These are phyloP conservation scores for Coemansia sp. DNA, from an alignment of 192 early-diverging fungal species.

Conservation along the genomic window DNA sequence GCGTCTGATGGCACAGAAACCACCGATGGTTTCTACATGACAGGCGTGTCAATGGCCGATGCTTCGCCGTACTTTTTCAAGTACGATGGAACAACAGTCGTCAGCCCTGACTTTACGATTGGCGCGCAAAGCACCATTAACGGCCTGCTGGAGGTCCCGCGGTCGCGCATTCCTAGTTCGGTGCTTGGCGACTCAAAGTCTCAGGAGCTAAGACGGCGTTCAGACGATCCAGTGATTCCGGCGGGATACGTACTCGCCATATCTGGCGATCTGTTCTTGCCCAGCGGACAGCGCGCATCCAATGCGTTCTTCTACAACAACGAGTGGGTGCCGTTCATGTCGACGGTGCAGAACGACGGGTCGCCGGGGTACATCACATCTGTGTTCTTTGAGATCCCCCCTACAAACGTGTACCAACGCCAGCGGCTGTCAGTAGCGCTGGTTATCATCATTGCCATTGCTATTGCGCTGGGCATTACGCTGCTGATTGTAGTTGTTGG, in stretches of 20 bases:
- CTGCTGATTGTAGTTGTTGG: slow-evolving; percentile 63
- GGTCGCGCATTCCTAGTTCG: slow-evolving; percentile 39
- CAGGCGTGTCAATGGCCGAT: slow-evolving; percentile 18
- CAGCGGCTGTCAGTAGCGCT: slow-evolving; percentile 56
- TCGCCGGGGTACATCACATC: slow-evolving; percentile 37
- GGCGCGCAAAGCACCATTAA: slow-evolving; percentile 30
- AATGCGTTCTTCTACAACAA: slow-evolving; percentile 48
- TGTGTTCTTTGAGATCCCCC: slow-evolving; percentile 51
- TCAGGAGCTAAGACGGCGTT: slow-evolving; percentile 20
- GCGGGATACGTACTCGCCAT: slow-evolving; percentile 43
- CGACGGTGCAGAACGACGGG: slow-evolving; percentile 45
- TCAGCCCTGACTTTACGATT: slow-evolving; percentile 27
- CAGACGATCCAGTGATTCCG: slow-evolving; percentile 23
- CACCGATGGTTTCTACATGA: slow-evolving; percentile 32
- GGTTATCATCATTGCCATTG: slow-evolving; percentile 69
- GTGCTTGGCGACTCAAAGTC: slow-evolving; percentile 27
- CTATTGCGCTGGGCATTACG: slow-evolving; percentile 65
- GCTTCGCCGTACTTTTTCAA: slow-evolving; percentile 56
- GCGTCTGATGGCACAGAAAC: slow-evolving; percentile 17
- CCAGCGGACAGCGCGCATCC: slow-evolving; percentile 33
- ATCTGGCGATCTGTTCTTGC: slow-evolving; percentile 39
- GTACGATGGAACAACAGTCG: slow-evolving; percentile 55
- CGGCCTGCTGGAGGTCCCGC: slow-evolving; percentile 31
- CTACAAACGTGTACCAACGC: slow-evolving; percentile 48
- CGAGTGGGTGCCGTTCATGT: slow-evolving; percentile 51